Percentiles rank a stretch among this genome's conserved stretches.
Conservation (phyloP, 2,329 filamentous ascomycete genomes). For the Fusarium brevicatenulatum region DNA sequence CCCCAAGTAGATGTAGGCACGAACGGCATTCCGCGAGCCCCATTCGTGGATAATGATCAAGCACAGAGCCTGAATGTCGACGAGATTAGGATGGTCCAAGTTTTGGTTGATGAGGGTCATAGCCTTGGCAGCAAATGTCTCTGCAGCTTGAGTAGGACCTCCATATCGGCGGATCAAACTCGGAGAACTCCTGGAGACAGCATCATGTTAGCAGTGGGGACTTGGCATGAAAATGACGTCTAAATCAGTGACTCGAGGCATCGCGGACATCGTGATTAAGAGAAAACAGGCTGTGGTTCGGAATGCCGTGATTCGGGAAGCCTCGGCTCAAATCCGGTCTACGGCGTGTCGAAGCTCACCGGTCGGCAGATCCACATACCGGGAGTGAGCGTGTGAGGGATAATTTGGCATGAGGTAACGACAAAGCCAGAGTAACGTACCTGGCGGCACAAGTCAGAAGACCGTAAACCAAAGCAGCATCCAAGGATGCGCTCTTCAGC, state of each 20-base stretch:
- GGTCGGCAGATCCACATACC: constrained; percentile 42
- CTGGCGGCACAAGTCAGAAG: constrained; percentile 67
- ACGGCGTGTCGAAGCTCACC: constrained; percentile 29
- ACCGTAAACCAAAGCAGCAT: constrained; percentile 66
- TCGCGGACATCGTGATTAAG: neutral
- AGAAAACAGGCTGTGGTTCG: constrained; percentile 5
- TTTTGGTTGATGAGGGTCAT: constrained; percentile 67
- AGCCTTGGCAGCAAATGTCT: constrained; percentile 68
- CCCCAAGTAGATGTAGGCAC: constrained; percentile 71
- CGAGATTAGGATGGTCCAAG: constrained; percentile 67
- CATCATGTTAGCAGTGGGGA: constrained; percentile 22
- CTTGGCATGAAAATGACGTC: neutral
- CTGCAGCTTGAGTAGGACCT: constrained; percentile 63
- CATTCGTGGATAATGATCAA: constrained; percentile 71
- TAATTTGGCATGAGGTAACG: neutral
- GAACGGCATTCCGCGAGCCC: constrained; percentile 69
- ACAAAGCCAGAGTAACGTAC: constrained; percentile 55
- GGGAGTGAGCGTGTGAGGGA: constrained; percentile 36
- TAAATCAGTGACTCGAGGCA: neutral
- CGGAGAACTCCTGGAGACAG: constrained; percentile 60
- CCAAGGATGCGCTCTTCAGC: constrained; percentile 65
- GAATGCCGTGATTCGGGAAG: constrained; percentile 23
- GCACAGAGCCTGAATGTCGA: constrained; percentile 70
- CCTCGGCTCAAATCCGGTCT: constrained; percentile 39
- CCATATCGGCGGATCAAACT: constrained; percentile 68